Evolutionary conservation across 169 alveolate genomes (phyloP).

Genomic region (Plasmodium vinckei): DNA sequence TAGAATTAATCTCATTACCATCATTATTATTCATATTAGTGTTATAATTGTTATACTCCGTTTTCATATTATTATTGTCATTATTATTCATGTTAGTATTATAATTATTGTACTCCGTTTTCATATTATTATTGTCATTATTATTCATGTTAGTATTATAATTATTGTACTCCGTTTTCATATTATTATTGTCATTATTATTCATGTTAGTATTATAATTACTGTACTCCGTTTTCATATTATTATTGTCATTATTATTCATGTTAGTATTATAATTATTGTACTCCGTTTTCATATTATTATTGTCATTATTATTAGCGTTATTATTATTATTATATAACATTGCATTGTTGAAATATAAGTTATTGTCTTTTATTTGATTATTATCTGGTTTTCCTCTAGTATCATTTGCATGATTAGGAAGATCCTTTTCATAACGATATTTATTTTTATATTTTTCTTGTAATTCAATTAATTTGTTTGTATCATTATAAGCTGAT

Average conservation of each 20-base stretch:
- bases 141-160: constrained; percentile 32
- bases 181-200: constrained; percentile 16
- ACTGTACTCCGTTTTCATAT: constrained; percentile 8
- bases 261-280: constrained; percentile 33
- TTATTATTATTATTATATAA: constrained; percentile 14
- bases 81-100: constrained; percentile 33
- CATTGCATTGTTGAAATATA: constrained; percentile 7
- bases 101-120: constrained; percentile 16
- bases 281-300: constrained; percentile 11
- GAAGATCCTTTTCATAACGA: constrained; percentile 44
- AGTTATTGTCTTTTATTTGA: constrained; percentile 8
- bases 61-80: constrained; percentile 13
- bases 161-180: constrained; percentile 13
- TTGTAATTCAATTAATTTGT: constrained; percentile 50
- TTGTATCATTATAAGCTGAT: constrained; percentile 44
- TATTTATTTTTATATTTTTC: constrained; percentile 58
- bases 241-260: constrained; percentile 19
- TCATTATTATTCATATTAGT: constrained; percentile 23
- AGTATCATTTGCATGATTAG: constrained; percentile 18
- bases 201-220: constrained; percentile 35
- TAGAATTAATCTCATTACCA: constrained; percentile 13
- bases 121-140: constrained; percentile 18
- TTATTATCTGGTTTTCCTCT: constrained; percentile 13
- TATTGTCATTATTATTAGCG: constrained; percentile 20
- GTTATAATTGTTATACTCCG: constrained; percentile 26